Conservation (phyloP, 2,329 filamentous ascomycete species). For the Bipolaris gigantea region DNA sequence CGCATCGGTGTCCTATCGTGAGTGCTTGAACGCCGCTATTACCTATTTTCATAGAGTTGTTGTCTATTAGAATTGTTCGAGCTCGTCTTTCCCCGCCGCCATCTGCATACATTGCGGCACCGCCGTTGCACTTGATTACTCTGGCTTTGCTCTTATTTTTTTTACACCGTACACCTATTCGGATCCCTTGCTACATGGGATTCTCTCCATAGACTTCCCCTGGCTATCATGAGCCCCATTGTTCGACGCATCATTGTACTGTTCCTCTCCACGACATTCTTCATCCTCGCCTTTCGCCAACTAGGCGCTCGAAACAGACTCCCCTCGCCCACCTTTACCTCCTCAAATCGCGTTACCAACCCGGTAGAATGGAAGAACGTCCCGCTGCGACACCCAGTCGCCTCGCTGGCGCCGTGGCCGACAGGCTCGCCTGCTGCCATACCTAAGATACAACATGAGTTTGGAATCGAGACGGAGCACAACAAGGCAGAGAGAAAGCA, state of each 20-base stretch:
- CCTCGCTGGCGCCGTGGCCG: conserved; percentile 38
- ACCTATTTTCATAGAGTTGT: not conserved
- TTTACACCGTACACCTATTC: not conserved
- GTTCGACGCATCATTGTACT: conserved; percentile 37
- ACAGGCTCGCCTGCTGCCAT: conserved; percentile 34
- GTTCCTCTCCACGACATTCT: conserved; percentile 28
- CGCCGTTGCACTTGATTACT: too few relatives aligned
- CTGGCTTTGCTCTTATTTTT: not conserved
- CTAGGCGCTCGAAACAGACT: conserved; percentile 22
- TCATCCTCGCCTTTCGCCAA: conserved; percentile 39
- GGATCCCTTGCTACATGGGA: not conserved
- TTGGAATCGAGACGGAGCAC: conserved; percentile 39
- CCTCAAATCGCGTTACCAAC: conserved; percentile 29
- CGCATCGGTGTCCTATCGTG: not conserved
- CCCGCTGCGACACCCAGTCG: conserved; percentile 35
- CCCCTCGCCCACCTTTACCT: conserved; percentile 26
- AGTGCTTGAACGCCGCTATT: not conserved
- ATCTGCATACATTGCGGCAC: not conserved
- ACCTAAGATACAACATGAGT: conserved; percentile 44
- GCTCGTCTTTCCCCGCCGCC: not conserved
- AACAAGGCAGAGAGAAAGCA: conserved; percentile 36
- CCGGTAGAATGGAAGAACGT: conserved; percentile 42
- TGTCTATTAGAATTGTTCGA: not conserved
- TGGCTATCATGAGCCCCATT: conserved; percentile 30
- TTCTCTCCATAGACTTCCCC: conserved; percentile 3